Conservation (phyloP, 106 monocot genomes). For the Dactylorhiza incarnata region DNA sequence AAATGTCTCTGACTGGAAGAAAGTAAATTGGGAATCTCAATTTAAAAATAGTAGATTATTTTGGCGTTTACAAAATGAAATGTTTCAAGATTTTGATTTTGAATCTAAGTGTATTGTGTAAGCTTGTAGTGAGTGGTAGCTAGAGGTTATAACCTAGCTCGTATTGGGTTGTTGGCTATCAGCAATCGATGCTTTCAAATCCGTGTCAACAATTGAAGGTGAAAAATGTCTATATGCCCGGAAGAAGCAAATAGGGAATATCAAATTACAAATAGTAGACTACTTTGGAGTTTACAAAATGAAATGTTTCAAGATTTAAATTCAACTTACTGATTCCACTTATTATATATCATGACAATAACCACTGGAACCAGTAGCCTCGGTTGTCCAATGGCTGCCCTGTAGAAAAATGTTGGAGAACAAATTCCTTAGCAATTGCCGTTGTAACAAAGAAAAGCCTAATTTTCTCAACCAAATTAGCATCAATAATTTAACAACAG, state of each 20-base stretch:
- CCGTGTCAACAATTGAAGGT: too few relatives aligned
- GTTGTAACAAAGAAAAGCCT: neutral
- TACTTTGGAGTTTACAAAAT: neutral
- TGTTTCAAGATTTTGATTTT: too few relatives aligned
- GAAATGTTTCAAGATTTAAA: slow-evolving; percentile 1
- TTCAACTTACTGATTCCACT: slow-evolving; percentile 81
- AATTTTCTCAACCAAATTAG: neutral
- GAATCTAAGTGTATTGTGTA: too few relatives aligned
- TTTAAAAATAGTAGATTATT: too few relatives aligned
- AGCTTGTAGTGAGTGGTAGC: too few relatives aligned
- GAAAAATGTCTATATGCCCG: neutral
- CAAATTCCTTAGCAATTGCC: neutral
- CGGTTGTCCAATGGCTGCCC: slow-evolving; percentile 86
- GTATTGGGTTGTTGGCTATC: too few relatives aligned
- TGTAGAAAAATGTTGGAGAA: slow-evolving; percentile 23
- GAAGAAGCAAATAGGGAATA: neutral
- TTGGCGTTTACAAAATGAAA: too few relatives aligned
- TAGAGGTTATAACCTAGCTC: too few relatives aligned
- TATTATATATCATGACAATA: slow-evolving; percentile 82
- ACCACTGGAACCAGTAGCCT: slow-evolving; percentile 81
- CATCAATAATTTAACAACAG: neutral
- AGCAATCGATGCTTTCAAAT: too few relatives aligned
- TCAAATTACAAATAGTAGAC: neutral
- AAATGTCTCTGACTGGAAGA: too few relatives aligned
- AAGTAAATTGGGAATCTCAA: too few relatives aligned